Conservation (phyloP, 306 rosid species). For the Pyrus bretschneideri region DNA sequence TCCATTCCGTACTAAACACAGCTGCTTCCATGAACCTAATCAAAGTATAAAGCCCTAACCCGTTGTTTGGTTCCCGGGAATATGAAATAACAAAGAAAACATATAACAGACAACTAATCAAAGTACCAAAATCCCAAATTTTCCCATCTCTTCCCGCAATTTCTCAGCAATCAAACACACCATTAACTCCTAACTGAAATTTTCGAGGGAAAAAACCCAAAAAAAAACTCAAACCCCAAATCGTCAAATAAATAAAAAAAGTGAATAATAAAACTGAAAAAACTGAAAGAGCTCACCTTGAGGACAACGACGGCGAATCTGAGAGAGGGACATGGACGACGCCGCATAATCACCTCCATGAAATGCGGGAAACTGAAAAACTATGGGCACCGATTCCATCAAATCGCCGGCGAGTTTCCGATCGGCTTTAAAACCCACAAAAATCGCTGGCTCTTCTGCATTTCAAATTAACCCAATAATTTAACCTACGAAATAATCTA, state of each 20-base stretch:
- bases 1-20: neutral
- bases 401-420: conserved; percentile 55
- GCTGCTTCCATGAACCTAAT: conserved; percentile 16
- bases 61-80: conserved; percentile 5
- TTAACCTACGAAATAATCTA: neutral
- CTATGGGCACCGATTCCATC: conserved; percentile 50
- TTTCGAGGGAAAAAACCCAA: neutral
- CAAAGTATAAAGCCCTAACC: conserved; percentile 20
- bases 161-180: conserved; percentile 21
- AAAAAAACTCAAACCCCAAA: conserved; percentile 27
- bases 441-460: conserved; percentile 42
- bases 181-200: neutral
- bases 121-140: conserved; percentile 2
- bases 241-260: neutral
- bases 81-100: conserved; percentile 1
- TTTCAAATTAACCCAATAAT: conserved; percentile 11
- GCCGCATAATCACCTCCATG: conserved; percentile 61
- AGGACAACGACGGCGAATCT: conserved; percentile 44
- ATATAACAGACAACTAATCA: neutral
- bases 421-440: conserved; percentile 40
- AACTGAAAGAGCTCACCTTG: conserved; percentile 45
- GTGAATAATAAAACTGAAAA: neutral
- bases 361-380: conserved; percentile 28
- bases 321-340: conserved; percentile 36
- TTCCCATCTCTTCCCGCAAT: conserved; percentile 7